Evolutionary conservation across 345 rosid species (phyloP).

Genomic region (Garcia nutans): DNA sequence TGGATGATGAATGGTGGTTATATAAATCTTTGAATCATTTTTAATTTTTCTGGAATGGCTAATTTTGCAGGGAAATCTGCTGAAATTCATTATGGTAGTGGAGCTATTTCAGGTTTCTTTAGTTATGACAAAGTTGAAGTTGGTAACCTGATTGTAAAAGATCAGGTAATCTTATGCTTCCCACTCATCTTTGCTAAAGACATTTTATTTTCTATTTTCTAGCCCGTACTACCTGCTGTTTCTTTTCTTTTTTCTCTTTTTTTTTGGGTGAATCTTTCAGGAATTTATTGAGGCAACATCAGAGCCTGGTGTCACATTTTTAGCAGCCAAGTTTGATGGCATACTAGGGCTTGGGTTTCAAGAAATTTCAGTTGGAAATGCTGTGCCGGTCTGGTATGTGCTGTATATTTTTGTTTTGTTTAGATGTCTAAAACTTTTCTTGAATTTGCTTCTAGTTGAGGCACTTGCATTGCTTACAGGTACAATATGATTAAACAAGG

Average conservation of each 20-base stretch:
- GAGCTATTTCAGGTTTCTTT: slow-evolving; percentile 34
- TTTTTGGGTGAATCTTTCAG: slow-evolving; percentile 10
- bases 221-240: not conserved
- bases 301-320: slow-evolving; percentile 30
- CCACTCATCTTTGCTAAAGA: not conserved
- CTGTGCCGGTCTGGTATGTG: slow-evolving; percentile 34
- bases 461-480: slow-evolving; percentile 18
- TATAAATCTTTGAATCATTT: not conserved
- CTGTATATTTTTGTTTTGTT: not conserved
- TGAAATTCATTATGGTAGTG: slow-evolving; percentile 30
- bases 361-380: slow-evolving; percentile 33
- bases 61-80: slow-evolving; percentile 25
- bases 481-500: slow-evolving; percentile 33
- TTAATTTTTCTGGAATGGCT: not conserved
- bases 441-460: not conserved
- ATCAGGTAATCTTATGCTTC: slow-evolving; percentile 21
- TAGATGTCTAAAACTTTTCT: not conserved
- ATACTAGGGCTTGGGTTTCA: slow-evolving; percentile 36
- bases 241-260: too few species aligned
- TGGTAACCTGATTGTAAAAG: slow-evolving; percentile 29
- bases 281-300: slow-evolving; percentile 35
- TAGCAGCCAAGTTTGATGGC: slow-evolving; percentile 35
- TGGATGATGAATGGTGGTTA: slow-evolving; percentile 1
- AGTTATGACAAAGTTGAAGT: slow-evolving; percentile 25
- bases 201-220: not conserved